Base-by-base conservation (phyloP, 2,329 filamentous ascomycete species). In the Chalaropsis ovoidea region DNA sequence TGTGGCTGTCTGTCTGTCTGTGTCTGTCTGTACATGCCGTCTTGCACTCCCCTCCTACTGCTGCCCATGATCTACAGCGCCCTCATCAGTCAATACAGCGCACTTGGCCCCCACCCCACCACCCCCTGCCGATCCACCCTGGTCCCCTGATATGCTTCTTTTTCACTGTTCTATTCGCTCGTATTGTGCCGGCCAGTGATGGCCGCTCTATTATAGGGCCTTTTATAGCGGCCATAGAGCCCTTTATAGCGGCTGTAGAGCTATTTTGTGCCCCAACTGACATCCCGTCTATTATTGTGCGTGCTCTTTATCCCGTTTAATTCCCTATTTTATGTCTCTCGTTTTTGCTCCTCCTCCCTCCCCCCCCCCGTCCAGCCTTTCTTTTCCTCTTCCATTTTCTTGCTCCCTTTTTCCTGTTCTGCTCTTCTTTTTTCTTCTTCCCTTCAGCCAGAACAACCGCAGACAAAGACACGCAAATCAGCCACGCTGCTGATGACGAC, bases 271-370 rank as follows among this genome's bases (percentile, higher is more conserved):
- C 15, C n/a, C 31, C n/a, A n/a, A n/a, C 43, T 47, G 43, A 13
- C 43, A n/a, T 3, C 15, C 43, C 43, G 43, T 47, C 1, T 39
- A 39, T 39, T 39, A 6, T 39, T 39, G 35, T 39, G 35, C 35
- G 2, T 31, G 31, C 31, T 31, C 6, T 39, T 10, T 39, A 39
- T 39, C 8, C 5, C 31, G 7, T 35, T 39, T 39, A 39, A 39
- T 39, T 41, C 49, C 47, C 56, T 56, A 27, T 62, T 64, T 65
- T 24, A 60, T 49, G 27, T 49, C 31, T 43, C 63, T 45, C 54
- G 8, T 39, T 56, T 60, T 7, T 39, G 3, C 31, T 31, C 31
- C 3, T 31, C 31, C n/a, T n/a, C n/a, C n/a, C n/a, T n/a, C n/a
- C n/a, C n/a, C n/a, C n/a, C 31, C 31, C 31, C 31, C 31, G 7